Base-by-base conservation (phyloP, 108 stramenopile genomes). In the Epipyxis sp. region DNA sequence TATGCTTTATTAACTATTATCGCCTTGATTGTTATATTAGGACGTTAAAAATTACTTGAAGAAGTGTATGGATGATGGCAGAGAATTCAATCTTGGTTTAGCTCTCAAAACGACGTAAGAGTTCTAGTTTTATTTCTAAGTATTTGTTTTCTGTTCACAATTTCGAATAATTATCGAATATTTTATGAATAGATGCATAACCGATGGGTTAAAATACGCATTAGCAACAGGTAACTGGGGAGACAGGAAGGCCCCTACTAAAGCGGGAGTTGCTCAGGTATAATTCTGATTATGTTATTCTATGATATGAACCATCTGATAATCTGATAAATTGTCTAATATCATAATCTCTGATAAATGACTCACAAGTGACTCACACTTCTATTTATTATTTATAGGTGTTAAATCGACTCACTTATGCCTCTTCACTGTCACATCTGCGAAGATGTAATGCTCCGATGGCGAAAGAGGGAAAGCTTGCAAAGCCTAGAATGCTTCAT, bases 201-300 rank as follows among this genome's bases (percentile, higher is more conserved):
- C 94, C 39, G 93, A 93, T 82, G 97, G 95, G 29, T 82, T 98
- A 59, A 94, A 93, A 86, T 98, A 99, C 88, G 90, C 92, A 81
- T 77, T 99, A 77, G 96, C 98, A 6, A 99, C 98, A 44, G 98
- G 98, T 80, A 99, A 99, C 87, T 99, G 98, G 79, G 97, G 97
- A 40, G 94, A 96, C 79, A 91, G 93, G 87, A 92, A 92, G 57
- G 83, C 88, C 43, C 83, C 84, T 6, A 76, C 61, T 43, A 97
- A 96, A 85, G 97, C 98, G 1, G 98, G 98, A 40, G 98, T 99
- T 25, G 94, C 94, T 42, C 98, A 99, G 86, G n/a, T n/a, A n/a
- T n/a, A n/a, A n/a, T n/a, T n/a, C n/a, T n/a, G n/a, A n/a, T n/a
- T n/a, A n/a, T n/a, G n/a, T n/a, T n/a, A n/a, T n/a, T n/a, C n/a